These are phyloP conservation scores for Sinapis alba DNA, from an alignment of 441 rosid genomes.

Conservation along the genomic window DNA sequence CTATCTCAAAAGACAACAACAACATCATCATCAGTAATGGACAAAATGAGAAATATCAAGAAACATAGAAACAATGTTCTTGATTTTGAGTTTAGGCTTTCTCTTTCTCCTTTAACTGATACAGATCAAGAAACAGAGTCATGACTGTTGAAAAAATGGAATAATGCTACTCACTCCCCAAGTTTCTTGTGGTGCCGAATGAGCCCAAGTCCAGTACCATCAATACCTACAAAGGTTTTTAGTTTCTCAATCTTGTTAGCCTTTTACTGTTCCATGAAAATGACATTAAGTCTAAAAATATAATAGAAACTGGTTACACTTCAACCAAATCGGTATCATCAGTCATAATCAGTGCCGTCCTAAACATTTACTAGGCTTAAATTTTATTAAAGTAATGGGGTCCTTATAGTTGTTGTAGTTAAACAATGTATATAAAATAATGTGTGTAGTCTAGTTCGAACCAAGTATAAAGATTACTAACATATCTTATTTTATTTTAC, in stretches of 20 bases:
- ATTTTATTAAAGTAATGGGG: background rate
- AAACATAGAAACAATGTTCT: background rate
- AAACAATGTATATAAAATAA: background rate
- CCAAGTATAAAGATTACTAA: background rate
- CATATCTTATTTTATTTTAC: background rate
- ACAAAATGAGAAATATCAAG: background rate
- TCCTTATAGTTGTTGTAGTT: background rate
- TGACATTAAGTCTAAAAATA: no score
- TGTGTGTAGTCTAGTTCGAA: background rate
- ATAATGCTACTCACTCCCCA: slow-evolving; percentile 52
- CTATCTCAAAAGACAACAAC: slow-evolving; percentile 37
- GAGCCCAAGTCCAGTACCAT: slow-evolving; percentile 89
- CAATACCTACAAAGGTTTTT: slow-evolving; percentile 54
- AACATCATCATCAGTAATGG: background rate
- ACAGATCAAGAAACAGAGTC: background rate
- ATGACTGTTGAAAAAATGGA: background rate
- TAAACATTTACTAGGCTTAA: background rate
- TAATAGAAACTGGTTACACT: no score
- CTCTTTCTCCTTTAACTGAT: no score
- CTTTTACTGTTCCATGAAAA: no score
- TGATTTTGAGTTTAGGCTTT: background rate
- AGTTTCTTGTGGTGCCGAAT: slow-evolving; percentile 60
- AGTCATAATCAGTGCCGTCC: background rate
- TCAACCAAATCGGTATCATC: background rate
- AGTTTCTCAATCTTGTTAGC: background rate